Base-by-base conservation (phyloP, 441 rosid species). In the Euphorbia corollata region DNA sequence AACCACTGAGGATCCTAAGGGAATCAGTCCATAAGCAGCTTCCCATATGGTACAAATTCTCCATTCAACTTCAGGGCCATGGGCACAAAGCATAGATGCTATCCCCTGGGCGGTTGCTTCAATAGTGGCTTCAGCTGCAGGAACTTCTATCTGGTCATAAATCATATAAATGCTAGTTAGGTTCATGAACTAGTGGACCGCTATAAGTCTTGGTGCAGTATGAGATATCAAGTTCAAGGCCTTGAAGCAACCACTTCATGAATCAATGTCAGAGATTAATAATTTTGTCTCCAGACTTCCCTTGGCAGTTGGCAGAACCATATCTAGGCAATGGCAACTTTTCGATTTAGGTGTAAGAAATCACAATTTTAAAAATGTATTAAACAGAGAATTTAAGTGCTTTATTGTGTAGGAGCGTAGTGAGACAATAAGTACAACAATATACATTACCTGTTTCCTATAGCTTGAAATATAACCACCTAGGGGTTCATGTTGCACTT, bases 21-120 rank as follows among this genome's bases (percentile, higher is more conserved):
- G 99, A 77, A 94, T 89, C 74, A 94, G 71, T 48, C 99, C 99
- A 71, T 94, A 94, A 54, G 99, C 97, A 68, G 99, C 99, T 84
- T 94, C 99, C 99, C 99, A 94, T 63, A 94, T 94, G 34, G 99
- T 94, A 76, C 99, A 94, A 59, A 94, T 94, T 81, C 99, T 84
- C 99, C 99, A 94, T 68, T 94, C 99, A 66, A 94, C 99, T 79
- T 94, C 97, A 47, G 99, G 97, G 53, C 99, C 99, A 68, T 94
- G 99, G 76, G 97, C 97, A 80, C 99, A 94, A 71, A 94, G 99
- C 97, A 94, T 90, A n/a, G 99, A 94, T 41, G 99, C 97, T 78
- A 94, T 94, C 73, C 99, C 99, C 80, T 94, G 99, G 68, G 99
- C 99, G 59, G 99, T 94, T 70, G 99, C 99, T 83, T 94, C 99